These are phyloP conservation scores for Scheffersomyces coipomensis DNA, from an alignment of 805 yeast species.

Conservation along the genomic window DNA sequence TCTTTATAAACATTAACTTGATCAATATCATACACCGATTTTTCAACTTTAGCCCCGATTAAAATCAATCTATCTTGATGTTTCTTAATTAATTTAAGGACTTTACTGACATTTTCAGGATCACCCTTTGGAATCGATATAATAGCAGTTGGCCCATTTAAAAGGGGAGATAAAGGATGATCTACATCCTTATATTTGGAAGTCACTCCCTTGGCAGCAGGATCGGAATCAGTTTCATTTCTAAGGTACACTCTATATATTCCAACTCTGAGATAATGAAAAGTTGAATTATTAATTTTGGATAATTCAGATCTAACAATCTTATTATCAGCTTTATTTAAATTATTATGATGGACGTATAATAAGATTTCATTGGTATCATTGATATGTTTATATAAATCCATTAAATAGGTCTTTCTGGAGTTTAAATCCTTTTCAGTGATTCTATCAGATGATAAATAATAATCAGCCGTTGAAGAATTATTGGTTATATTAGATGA, in stretches of 20 bases:
- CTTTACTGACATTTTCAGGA: constrained; percentile 63
- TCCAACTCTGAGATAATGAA: constrained; percentile 66
- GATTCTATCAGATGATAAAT: constrained; percentile 20
- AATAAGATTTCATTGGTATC: constrained; percentile 68
- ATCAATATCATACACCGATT: constrained; percentile 48
- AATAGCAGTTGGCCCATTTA: constrained; percentile 85
- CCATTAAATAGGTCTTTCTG: constrained; percentile 84
- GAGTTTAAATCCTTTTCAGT: constrained; percentile 65
- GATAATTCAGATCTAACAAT: constrained; percentile 59
- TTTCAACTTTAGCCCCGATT: constrained; percentile 83
- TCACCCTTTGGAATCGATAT: constrained; percentile 66
- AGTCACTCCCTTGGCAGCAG: constrained; percentile 60
- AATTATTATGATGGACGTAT: constrained; percentile 82
- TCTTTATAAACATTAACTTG: constrained; percentile 65
- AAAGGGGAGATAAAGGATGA: constrained; percentile 70
- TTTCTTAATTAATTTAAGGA: constrained; percentile 58
- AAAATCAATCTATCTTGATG: constrained; percentile 74
- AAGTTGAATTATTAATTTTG: constrained; percentile 58
- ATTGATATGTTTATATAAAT: constrained; percentile 71
- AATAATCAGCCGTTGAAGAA: neutral
- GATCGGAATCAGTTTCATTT: constrained; percentile 68
- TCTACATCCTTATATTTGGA: constrained; percentile 37
- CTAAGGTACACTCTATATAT: constrained; percentile 76
- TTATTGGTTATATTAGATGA: neutral
- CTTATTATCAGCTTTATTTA: constrained; percentile 67